phyloP scores from a whole-genome alignment of 23 red algal species.

The Gracilaria domingensis region DNA sequence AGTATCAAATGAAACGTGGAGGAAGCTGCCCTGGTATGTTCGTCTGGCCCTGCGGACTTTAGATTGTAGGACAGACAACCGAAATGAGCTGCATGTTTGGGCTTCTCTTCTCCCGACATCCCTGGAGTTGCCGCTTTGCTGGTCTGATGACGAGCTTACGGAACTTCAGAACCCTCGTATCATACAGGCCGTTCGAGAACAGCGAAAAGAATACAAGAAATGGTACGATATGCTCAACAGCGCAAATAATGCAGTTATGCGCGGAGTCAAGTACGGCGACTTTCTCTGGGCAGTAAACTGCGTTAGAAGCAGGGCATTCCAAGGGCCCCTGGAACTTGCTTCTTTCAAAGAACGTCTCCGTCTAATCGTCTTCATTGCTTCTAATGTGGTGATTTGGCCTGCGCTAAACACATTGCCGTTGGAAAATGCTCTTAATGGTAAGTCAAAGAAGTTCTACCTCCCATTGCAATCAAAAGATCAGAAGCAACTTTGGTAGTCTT shows the following conservation, averaged over 20 bases:
- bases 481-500: neutral
- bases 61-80: conserved; percentile 13
- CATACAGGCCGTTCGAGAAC: conserved; percentile 32
- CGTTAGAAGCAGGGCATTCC: conserved; percentile 79
- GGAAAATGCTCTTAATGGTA: conserved; percentile 68
- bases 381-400: conserved; percentile 47
- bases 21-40: conserved; percentile 60
- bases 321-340: conserved; percentile 78
- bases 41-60: conserved; percentile 44
- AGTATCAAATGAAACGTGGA: conserved; percentile 47
- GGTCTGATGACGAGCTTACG: conserved; percentile 69
- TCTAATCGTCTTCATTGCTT: conserved; percentile 68
- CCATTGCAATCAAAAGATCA: neutral
- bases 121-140: conserved; percentile 65
- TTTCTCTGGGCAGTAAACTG: conserved; percentile 83
- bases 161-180: conserved; percentile 64
- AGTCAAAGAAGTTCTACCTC: neutral
- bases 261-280: conserved; percentile 51
- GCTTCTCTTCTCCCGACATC: conserved; percentile 35
- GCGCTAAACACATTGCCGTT: conserved; percentile 41
- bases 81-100: conserved; percentile 51
- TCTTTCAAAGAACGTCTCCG: conserved; percentile 78
- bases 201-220: conserved; percentile 40
- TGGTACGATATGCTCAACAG: conserved; percentile 51
- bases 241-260: conserved; percentile 9